These are phyloP conservation scores for Fusarium sp. DNA, from an alignment of 2,329 filamentous ascomycete genomes.

Conservation along the genomic window DNA sequence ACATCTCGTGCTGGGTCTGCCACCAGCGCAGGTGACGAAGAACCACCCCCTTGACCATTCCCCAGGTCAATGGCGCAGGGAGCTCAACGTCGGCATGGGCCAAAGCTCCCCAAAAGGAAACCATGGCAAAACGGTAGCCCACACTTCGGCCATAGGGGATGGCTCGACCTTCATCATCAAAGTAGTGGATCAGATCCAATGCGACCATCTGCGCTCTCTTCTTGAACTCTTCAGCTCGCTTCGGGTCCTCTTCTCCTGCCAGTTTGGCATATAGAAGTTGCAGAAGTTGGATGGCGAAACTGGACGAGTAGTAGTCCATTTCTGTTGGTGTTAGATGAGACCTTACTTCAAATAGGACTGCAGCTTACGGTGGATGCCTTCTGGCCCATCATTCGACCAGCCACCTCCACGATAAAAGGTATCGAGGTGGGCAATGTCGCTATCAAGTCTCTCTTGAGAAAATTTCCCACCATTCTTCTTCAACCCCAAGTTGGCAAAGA, in stretches of 20 bases:
- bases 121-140: conserved; percentile 87
- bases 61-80: conserved; percentile 79
- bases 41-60: conserved; percentile 81
- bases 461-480: conserved; percentile 80
- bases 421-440: conserved; percentile 81
- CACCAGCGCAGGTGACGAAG: conserved; percentile 83
- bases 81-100: conserved; percentile 82
- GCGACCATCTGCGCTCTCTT: conserved; percentile 75
- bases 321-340: conserved; percentile 54
- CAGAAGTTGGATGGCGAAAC: conserved; percentile 84
- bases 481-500: conserved; percentile 84
- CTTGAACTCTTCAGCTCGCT: conserved; percentile 76
- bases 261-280: conserved; percentile 83
- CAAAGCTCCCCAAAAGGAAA: conserved; percentile 84
- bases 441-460: conserved; percentile 76
- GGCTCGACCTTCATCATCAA: conserved; percentile 76
- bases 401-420: conserved; percentile 86
- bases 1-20: conserved; percentile 80
- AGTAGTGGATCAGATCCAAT: conserved; percentile 80
- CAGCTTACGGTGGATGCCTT: conserved; percentile 74
- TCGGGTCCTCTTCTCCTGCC: conserved; percentile 74
- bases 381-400: conserved; percentile 86
- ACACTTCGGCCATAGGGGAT: conserved; percentile 84
- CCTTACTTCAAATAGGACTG: background rate
- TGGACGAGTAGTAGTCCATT: conserved; percentile 88